phyloP scores from a whole-genome alignment of 1,139 yeast species.

The Candida buenavistaensis region DNA sequence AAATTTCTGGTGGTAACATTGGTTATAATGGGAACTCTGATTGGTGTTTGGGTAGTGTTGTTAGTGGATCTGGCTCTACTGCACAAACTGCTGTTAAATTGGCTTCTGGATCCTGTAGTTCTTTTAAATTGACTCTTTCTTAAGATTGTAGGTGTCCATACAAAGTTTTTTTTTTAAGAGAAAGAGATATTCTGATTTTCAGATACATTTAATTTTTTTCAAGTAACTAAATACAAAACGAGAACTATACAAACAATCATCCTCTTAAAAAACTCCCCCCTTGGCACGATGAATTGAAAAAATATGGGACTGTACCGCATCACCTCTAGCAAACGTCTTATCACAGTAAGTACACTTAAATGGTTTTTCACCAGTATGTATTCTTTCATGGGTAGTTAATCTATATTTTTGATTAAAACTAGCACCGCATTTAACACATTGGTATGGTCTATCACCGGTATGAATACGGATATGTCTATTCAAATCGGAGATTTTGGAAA shows the following conservation, averaged over 20 bases:
- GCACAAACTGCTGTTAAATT: constrained; percentile 56
- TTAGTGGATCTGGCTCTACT: constrained; percentile 17
- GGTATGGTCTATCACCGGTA: constrained; percentile 28
- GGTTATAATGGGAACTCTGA: constrained; percentile 61
- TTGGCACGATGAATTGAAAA: constrained; percentile 19
- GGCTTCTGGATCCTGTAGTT: constrained; percentile 42
- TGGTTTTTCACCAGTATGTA: constrained; percentile 31
- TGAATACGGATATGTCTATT: constrained; percentile 25
- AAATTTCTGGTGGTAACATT: constrained; percentile 42
- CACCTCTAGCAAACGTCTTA: constrained; percentile 28
- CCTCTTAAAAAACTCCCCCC: constrained; percentile 14
- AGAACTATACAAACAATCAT: no score
- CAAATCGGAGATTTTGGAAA: constrained; percentile 24
- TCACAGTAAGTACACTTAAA: constrained; percentile 25
- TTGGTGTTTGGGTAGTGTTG: constrained; percentile 18
- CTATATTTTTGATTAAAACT: constrained; percentile 27
- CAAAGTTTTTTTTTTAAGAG: no score
- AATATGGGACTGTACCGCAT: constrained; percentile 27
- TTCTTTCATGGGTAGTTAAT: constrained; percentile 26
- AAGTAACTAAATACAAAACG: no score
- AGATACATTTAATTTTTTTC: no score
- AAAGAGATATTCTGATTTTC: no score
- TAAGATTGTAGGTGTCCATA: neutral
- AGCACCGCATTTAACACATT: constrained; percentile 22
- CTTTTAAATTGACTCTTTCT: constrained; percentile 12